phyloP scores from a whole-genome alignment of 106 monocot genomes.

The Narthecium ossifragum region DNA sequence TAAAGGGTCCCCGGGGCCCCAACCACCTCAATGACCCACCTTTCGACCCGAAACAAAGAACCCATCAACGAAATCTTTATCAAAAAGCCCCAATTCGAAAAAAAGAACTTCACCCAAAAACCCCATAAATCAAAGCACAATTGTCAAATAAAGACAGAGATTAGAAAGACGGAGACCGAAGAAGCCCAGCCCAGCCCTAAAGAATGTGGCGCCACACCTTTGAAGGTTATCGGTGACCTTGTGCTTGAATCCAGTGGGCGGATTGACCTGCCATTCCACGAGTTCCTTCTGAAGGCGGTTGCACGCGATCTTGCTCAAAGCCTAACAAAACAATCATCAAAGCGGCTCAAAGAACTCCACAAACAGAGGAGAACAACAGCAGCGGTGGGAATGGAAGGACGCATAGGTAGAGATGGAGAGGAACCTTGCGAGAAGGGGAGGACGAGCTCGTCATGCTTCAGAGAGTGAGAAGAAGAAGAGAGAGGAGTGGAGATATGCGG shows the following conservation, averaged over 20 bases:
- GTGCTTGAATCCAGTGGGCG: constrained; percentile 62
- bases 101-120: not conserved
- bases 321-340: constrained; percentile 18
- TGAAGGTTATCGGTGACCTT: constrained; percentile 64
- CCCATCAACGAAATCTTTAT: not conserved
- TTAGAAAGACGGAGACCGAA: constrained; percentile 2
- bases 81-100: constrained; percentile 2
- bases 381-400: not conserved
- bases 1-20: constrained; percentile 46
- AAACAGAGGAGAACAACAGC: not conserved
- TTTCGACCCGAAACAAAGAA: no score
- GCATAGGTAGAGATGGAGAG: not conserved
- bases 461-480: not conserved
- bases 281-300: constrained; percentile 73
- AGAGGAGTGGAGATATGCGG: not conserved
- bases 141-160: not conserved
- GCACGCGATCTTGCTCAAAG: constrained; percentile 70
- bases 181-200: not conserved
- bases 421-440: constrained; percentile 36
- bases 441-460: constrained; percentile 43
- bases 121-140: not conserved
- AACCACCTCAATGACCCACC: constrained; percentile 43
- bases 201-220: constrained; percentile 27
- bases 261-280: constrained; percentile 71
- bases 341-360: not conserved